Evolutionary conservation across 1,284 basidiomycete genomes (phyloP).

Genomic region (Ustilago hordei): DNA sequence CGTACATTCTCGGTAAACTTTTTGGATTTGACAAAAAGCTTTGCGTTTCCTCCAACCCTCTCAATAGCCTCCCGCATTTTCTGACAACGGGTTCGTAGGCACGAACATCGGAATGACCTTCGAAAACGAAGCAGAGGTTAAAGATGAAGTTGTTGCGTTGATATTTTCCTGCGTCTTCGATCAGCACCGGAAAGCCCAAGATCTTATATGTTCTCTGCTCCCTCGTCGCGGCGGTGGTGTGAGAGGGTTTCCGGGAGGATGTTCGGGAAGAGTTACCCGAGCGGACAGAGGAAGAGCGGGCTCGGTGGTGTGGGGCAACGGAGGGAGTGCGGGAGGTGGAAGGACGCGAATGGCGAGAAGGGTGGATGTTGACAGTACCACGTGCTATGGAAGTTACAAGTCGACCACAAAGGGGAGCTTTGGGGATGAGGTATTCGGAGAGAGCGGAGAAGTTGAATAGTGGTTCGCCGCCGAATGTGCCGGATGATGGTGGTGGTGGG

Average conservation of each 20-base stretch:
- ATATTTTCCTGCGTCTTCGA: slow-evolving; percentile 61
- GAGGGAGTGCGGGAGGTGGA: slow-evolving; percentile 20
- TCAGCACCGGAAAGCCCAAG: slow-evolving; percentile 60
- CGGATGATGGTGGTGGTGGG: slow-evolving; percentile 2
- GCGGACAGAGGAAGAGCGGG: slow-evolving; percentile 21
- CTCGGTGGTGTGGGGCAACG: slow-evolving; percentile 1
- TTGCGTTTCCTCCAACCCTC: slow-evolving; percentile 90
- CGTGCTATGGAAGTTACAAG: slow-evolving; percentile 76
- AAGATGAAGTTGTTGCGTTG: slow-evolving; percentile 80
- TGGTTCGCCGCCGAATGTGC: slow-evolving; percentile 53
- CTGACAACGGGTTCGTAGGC: slow-evolving; percentile 96
- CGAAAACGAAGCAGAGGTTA: slow-evolving; percentile 93
- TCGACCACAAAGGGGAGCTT: slow-evolving; percentile 84
- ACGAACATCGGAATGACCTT: slow-evolving; percentile 84
- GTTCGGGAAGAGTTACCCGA: slow-evolving; percentile 25
- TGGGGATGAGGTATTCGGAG: slow-evolving; percentile 93
- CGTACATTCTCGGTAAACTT: slow-evolving; percentile 80
- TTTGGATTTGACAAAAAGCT: slow-evolving; percentile 83
- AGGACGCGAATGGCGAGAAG: slow-evolving; percentile 2
- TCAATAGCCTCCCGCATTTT: slow-evolving; percentile 89
- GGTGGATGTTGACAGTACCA: slow-evolving; percentile 15
- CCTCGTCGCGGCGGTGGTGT: neutral
- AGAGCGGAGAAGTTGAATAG: slow-evolving; percentile 93
- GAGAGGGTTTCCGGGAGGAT: slow-evolving; percentile 17
- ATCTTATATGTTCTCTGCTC: slow-evolving; percentile 62